Base-by-base conservation (phyloP, 83 land plant genomes). In the Picea engelmannii region DNA sequence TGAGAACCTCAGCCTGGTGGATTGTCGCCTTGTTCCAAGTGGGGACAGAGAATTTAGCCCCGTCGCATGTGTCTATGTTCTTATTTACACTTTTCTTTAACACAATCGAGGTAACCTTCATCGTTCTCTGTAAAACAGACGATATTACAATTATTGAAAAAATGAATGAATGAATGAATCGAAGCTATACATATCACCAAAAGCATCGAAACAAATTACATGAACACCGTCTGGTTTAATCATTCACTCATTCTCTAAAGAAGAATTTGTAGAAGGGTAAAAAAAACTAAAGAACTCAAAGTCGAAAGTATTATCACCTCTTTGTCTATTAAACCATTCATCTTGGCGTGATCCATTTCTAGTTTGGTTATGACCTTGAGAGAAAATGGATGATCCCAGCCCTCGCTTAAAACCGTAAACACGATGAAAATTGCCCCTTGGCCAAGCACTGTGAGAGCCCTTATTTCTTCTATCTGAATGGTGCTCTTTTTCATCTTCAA, bases 141-240 rank as follows among this genome's bases (percentile, higher is more conserved):
- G 38, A 84, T 83, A 61, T 52, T 81, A 81, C 81, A 88, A 42
- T 85, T 79, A 11, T 49, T 47, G 47, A 42, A 42, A 76, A 12
- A n/a, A n/a, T n/a, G n/a, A 23, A 80, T 81, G n/a, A 71, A 0
- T 66, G 15, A 74, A 84, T 73, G 60, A 49, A n/a, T 62, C 0
- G 60, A 62, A 20, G 25, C 44, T 0, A 65, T 64, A 13, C 24
- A 67, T 27, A 59, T 88, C 24, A n/a, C 78, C 78, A 3, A 68
- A 63, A 65, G 49, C n/a, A 8, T 47, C 10, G 31, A 5, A 40
- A 62, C 52, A 78, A 17, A 84, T 12, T 4, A 81, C 87, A 1
- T 70, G 84, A 63, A 93, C n/a, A n/a, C n/a, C 80, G 25, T 96
- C 96, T 13, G 66, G 31, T 59, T 88, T 93, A 4, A 95, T 81